Evolutionary conservation across 2,329 filamentous ascomycete genomes (phyloP).

Genomic region (Plectosphaerella cucumerina): DNA sequence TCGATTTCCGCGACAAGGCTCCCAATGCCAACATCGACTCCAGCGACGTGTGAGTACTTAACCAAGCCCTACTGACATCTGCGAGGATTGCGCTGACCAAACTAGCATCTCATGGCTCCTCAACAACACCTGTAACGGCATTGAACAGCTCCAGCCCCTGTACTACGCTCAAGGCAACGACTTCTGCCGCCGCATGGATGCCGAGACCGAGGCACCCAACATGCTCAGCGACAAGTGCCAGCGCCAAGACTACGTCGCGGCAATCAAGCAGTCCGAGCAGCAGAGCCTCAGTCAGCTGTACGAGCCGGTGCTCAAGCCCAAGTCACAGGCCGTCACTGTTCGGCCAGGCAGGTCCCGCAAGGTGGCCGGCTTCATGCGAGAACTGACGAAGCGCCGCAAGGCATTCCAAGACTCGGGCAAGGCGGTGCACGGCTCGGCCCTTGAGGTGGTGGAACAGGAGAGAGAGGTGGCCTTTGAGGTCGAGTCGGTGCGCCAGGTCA

Average conservation of each 20-base stretch:
- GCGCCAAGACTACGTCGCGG: conserved; percentile 28
- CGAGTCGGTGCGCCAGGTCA: conserved; percentile 50
- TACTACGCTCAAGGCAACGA: conserved; percentile 58
- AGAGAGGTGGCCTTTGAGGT: conserved; percentile 56
- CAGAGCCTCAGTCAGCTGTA: conserved; percentile 58
- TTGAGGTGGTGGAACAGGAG: conserved; percentile 59
- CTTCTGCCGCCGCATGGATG: conserved; percentile 53
- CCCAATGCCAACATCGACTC: conserved; percentile 31
- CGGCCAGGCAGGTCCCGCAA: conserved; percentile 7
- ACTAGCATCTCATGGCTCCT: conserved; percentile 49
- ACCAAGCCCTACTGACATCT: too few relatives aligned
- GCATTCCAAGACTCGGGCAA: conserved; percentile 29
- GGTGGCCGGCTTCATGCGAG: conserved; percentile 20
- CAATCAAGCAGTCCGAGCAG: conserved; percentile 47
- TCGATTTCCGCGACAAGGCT: conserved; percentile 35
- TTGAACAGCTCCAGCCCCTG: conserved; percentile 54
- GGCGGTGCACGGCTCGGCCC: conserved; percentile 41
- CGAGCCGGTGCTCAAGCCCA: conserved; percentile 20
- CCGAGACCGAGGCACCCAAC: conserved; percentile 33
- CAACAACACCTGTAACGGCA: conserved; percentile 56
- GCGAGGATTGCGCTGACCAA: background rate
- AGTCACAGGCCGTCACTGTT: conserved; percentile 16
- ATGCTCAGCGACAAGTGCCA: conserved; percentile 31
- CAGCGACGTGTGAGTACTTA: conserved; percentile 35
- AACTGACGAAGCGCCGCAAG: conserved; percentile 25